Percentiles rank a stretch among this genome's conserved stretches.
phyloP scores from a whole-genome alignment of 441 rosid species.

The Populus trichocarpa region DNA sequence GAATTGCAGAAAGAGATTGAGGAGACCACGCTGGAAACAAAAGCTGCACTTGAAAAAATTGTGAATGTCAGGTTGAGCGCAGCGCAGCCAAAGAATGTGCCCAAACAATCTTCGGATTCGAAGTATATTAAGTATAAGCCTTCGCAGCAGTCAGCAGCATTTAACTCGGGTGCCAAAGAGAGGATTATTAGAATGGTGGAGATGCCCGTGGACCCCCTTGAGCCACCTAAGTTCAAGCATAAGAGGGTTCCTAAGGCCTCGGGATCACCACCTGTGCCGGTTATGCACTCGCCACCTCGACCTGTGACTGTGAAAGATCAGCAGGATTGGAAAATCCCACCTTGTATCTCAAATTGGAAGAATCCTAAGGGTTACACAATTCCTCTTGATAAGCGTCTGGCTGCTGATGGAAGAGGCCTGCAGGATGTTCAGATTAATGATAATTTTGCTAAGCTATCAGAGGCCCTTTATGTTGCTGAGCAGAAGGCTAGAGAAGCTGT shows the following conservation, averaged over 20 bases:
- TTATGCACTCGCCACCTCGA: conserved; percentile 97
- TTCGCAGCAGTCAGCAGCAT: conserved; percentile 78
- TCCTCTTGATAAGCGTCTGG: conserved; percentile 97
- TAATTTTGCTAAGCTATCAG: conserved; percentile 90
- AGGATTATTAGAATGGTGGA: conserved; percentile 95
- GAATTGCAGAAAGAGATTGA: conserved; percentile 66
- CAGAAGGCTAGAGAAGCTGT: conserved; percentile 99
- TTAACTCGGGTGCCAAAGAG: conserved; percentile 90
- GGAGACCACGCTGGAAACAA: conserved; percentile 69
- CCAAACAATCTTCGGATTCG: conserved; percentile 74
- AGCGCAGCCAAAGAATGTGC: conserved; percentile 90
- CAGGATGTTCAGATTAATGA: conserved; percentile 87
- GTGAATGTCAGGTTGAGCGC: conserved; percentile 86
- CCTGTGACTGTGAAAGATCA: conserved; percentile 96
- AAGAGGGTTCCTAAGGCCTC: conserved; percentile 90
- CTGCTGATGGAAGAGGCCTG: conserved; percentile 97
- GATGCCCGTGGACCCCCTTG: conserved; percentile 96
- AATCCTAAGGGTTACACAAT: conserved; percentile 92
- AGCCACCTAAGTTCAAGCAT: conserved; percentile 97
- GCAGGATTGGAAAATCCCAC: conserved; percentile 97
- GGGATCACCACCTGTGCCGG: conserved; percentile 96
- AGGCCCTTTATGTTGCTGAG: conserved; percentile 91
- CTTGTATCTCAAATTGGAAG: conserved; percentile 96
- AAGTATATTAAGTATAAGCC: conserved; percentile 87
- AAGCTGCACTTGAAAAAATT: conserved; percentile 77